Conservation (phyloP, 2,329 filamentous ascomycete genomes). For the Colletotrichum sp. region DNA sequence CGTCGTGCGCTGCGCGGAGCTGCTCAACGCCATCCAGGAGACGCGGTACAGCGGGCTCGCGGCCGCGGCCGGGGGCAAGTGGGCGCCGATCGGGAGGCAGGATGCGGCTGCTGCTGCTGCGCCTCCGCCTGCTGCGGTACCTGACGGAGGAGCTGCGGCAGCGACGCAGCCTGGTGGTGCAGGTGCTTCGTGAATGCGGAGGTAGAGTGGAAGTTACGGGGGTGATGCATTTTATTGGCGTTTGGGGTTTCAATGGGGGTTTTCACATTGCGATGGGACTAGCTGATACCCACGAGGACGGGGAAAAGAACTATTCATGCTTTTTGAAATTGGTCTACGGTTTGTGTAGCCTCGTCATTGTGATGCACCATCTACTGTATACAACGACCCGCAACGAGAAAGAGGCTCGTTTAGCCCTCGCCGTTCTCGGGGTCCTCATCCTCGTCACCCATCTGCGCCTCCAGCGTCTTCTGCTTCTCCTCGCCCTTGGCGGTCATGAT, state of each 20-base stretch:
- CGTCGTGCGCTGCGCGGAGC: constrained; percentile 36
- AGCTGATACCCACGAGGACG: constrained; percentile 10
- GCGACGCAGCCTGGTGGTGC: neutral
- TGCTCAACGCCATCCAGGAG: constrained; percentile 41
- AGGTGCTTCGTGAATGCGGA: neutral
- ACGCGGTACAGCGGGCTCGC: constrained; percentile 38
- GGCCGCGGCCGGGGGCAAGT: constrained; percentile 38
- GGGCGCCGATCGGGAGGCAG: constrained; percentile 31
- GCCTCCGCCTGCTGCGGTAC: neutral
- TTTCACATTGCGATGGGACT: neutral
- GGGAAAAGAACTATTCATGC: neutral
- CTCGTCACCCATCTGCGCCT: constrained; percentile 44
- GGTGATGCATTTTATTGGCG: constrained; percentile 8
- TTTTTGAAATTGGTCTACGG: neutral
- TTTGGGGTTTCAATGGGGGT: neutral
- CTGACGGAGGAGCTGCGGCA: neutral
- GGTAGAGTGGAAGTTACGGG: too few species aligned
- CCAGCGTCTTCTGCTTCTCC: constrained; percentile 41
- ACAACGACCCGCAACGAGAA: neutral
- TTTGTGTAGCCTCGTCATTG: neutral
- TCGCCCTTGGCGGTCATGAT: constrained; percentile 47
- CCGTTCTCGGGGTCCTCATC: constrained; percentile 51
- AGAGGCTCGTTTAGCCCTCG: constrained; percentile 37
- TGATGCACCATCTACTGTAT: neutral
- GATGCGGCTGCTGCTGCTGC: neutral